A percentile compares a stretch with the other conserved stretches of the same genome.
Conservation (phyloP, 805 yeast species). For the Candida cerambycidarum region DNA sequence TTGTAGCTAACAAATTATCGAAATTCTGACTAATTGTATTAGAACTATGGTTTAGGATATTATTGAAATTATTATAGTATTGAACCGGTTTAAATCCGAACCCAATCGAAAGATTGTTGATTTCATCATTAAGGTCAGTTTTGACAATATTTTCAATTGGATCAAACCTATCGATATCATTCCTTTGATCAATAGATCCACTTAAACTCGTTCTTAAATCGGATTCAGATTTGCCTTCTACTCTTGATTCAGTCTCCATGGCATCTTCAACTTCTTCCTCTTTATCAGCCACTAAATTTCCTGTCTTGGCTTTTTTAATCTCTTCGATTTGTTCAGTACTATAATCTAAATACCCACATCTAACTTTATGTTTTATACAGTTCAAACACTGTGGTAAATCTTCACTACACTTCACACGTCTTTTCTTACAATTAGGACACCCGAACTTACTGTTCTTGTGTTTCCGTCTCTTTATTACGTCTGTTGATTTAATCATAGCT, state of each 20-base stretch:
- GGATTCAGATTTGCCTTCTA: background rate
- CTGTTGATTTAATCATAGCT: background rate
- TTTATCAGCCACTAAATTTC: background rate
- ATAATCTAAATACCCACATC: slow-evolving; percentile 40
- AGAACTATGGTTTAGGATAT: slow-evolving; percentile 12
- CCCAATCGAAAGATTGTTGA: slow-evolving; percentile 8
- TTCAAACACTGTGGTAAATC: slow-evolving; percentile 40
- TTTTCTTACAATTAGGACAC: slow-evolving; percentile 48
- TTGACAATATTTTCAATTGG: slow-evolving; percentile 3
- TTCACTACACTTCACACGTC: slow-evolving; percentile 51
- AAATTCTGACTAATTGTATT: slow-evolving; percentile 27
- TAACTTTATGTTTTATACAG: slow-evolving; percentile 40
- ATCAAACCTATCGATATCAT: no score
- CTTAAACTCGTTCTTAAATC: background rate
- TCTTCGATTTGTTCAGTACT: slow-evolving; percentile 31
- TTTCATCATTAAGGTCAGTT: slow-evolving; percentile 14
- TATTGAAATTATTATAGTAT: slow-evolving; percentile 11
- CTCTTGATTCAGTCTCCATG: background rate
- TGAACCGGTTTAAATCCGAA: slow-evolving; percentile 3
- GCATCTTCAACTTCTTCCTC: background rate
- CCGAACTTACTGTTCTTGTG: slow-evolving; percentile 42
- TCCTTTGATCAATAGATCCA: background rate
- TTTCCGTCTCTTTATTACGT: slow-evolving; percentile 23
- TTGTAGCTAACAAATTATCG: slow-evolving; percentile 29
- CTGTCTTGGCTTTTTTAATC: slow-evolving; percentile 20